Percentiles rank a stretch among this genome's conserved stretches.
Evolutionary conservation across 306 rosid species (phyloP).

Genomic region (Herpetospermum pedunculosum): DNA sequence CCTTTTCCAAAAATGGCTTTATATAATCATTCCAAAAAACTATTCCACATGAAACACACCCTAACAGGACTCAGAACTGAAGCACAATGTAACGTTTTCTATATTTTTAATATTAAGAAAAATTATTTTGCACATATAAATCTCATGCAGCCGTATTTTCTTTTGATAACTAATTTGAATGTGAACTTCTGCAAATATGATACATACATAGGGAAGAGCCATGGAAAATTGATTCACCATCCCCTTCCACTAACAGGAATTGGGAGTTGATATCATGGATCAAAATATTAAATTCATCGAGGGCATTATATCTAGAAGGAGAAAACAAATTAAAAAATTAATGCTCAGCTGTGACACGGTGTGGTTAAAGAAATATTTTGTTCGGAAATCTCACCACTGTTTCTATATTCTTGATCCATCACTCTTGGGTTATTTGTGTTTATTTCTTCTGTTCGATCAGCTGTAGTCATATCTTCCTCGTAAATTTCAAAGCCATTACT

Average conservation of each 20-base stretch:
- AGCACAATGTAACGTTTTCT: not conserved
- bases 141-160: too few relatives aligned
- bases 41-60: not conserved
- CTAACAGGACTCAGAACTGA: not conserved
- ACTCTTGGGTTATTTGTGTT: slow-evolving; percentile 33
- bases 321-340: slow-evolving; percentile 44
- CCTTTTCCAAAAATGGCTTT: not conserved
- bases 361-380: slow-evolving; percentile 28
- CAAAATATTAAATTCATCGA: not conserved
- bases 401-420: slow-evolving; percentile 41
- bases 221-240: not conserved
- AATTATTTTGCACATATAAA: not conserved
- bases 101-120: not conserved
- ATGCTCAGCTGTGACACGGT: slow-evolving; percentile 25
- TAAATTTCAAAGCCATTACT: slow-evolving; percentile 70
- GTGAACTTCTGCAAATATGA: too few relatives aligned
- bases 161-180: too few relatives aligned
- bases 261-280: not conserved
- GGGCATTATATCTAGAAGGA: slow-evolving; percentile 29
- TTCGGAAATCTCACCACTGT: slow-evolving; percentile 39
- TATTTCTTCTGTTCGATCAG: not conserved
- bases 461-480: slow-evolving; percentile 42
- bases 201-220: not conserved
- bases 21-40: not conserved
- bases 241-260: not conserved